Base-by-base conservation (phyloP, 352 stramenopile species). In the Phytophthora chlamydospora region DNA sequence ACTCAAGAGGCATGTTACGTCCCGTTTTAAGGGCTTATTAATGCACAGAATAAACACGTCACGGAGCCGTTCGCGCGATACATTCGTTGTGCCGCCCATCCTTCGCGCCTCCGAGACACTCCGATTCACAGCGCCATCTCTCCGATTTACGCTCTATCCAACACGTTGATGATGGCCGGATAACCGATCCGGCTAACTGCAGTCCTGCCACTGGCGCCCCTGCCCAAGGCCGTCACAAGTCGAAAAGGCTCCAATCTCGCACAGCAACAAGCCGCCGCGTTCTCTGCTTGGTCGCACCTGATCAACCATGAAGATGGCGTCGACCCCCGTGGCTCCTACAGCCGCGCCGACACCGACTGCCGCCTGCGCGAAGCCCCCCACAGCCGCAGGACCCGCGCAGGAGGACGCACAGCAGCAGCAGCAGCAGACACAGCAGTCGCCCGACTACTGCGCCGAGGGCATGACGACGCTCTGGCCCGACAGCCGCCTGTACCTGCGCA, bases 391-490 rank as follows among this genome's bases (percentile, higher is more conserved):
- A 49, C 6, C 35, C 9, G 35, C 46, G 1, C 69, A 68, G 27
- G 55, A 71, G 36, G 51, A 59, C 6, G 43, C 67, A 21, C 63
- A 80, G 19, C 43, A 45, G n/a, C 71, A 79, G 29, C 33, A 38
- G 11, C 52, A 70, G 43, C 50, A 58, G 16, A 13, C 16, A 40
- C 53, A 55, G 40, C 56, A 61, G 32, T 6, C 12, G 31, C 17
- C 16, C 0, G 38, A 53, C 8, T 58, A 36, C 14, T 53, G 41
- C 31, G 44, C 61, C 6, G 45, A 56, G 11, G 80, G 73, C 36
- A 88, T 93, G 83, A 93, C 81, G 54, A 79, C 80, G 57, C 71
- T 93, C 19, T 90, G 79, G 79, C 78, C 78, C 8, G 72, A 76
- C 31, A 89, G 81, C 42, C 81, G 81, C 40, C 57, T 73, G 7